phyloP scores from a whole-genome alignment of 2,329 filamentous ascomycete species.

The Penicillium palitans region DNA sequence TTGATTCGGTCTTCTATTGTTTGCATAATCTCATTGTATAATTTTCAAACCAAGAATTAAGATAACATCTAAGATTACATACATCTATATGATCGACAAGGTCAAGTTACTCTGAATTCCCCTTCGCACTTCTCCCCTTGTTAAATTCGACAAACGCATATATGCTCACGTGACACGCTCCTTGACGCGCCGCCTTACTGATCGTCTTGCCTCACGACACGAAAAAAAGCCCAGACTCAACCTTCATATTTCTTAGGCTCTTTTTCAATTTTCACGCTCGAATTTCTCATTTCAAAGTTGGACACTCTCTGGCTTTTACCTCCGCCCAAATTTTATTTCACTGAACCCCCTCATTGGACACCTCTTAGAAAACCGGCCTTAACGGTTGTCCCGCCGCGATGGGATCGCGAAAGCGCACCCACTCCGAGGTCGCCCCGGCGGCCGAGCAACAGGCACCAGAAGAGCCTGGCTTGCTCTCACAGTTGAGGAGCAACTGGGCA shows the following conservation, averaged over 20 bases:
- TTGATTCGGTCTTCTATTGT: constrained; percentile 6
- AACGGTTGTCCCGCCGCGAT: constrained; percentile 43
- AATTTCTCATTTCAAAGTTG: not conserved
- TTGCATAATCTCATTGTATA: constrained; percentile 3
- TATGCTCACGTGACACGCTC: constrained; percentile 32
- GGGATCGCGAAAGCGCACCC: constrained; percentile 57
- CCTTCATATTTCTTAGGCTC: constrained; percentile 5
- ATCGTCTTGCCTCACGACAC: constrained; percentile 32
- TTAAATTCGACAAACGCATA: constrained; percentile 17
- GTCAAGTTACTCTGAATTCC: not conserved
- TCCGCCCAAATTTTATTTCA: not conserved
- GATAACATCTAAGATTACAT: not conserved
- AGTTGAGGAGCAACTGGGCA: constrained; percentile 88
- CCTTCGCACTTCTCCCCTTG: not conserved
- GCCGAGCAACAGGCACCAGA: constrained; percentile 40
- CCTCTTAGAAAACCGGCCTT: constrained; percentile 30
- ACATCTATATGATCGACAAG: not conserved
- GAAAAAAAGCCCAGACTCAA: constrained; percentile 18
- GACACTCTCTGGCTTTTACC: constrained; percentile 2
- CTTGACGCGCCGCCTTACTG: constrained; percentile 35
- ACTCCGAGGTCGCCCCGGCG: constrained; percentile 57
- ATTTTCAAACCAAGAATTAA: not conserved
- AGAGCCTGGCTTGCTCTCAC: constrained; percentile 56
- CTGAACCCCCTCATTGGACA: not conserved
- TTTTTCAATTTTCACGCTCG: not conserved